Evolutionary conservation across 2,329 filamentous ascomycete genomes (phyloP).

Genomic region (Beauveria bassiana): DNA sequence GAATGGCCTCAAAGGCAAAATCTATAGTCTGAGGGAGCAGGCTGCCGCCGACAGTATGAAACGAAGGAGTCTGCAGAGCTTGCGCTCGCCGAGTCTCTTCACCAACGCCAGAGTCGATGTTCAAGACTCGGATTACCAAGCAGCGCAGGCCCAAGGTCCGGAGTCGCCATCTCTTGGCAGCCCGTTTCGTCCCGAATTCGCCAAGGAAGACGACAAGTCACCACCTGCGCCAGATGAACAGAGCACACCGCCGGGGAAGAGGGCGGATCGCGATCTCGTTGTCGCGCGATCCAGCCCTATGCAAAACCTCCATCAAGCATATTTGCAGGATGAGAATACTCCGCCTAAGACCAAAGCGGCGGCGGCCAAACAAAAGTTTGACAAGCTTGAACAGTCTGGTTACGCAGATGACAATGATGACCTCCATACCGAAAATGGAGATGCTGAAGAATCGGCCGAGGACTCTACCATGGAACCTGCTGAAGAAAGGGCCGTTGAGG

Average conservation of each 20-base stretch:
- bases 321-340: conserved; percentile 10
- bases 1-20: conserved; percentile 76
- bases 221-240: background rate
- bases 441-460: background rate
- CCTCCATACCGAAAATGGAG: conserved; percentile 30
- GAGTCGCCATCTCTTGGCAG: conserved; percentile 11
- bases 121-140: conserved; percentile 15
- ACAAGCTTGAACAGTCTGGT: conserved; percentile 20
- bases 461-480: background rate
- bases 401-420: conserved; percentile 28
- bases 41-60: conserved; percentile 72
- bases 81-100: conserved; percentile 71
- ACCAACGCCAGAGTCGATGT: conserved; percentile 51
- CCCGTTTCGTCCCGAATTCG: conserved; percentile 10
- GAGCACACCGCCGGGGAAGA: background rate
- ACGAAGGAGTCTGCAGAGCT: conserved; percentile 66
- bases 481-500: background rate
- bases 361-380: conserved; percentile 16
- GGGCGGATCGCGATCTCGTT: background rate
- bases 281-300: conserved; percentile 11
- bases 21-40: conserved; percentile 70
- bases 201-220: conserved; percentile 8
- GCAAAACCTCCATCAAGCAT: conserved; percentile 12
- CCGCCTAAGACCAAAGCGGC: conserved; percentile 10
- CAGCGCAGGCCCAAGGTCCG: conserved; percentile 12